A percentile compares a stretch with the other conserved stretches of the same genome.
Conservation (phyloP, 164 flowering plant genomes). For the Berberis vulgaris region DNA sequence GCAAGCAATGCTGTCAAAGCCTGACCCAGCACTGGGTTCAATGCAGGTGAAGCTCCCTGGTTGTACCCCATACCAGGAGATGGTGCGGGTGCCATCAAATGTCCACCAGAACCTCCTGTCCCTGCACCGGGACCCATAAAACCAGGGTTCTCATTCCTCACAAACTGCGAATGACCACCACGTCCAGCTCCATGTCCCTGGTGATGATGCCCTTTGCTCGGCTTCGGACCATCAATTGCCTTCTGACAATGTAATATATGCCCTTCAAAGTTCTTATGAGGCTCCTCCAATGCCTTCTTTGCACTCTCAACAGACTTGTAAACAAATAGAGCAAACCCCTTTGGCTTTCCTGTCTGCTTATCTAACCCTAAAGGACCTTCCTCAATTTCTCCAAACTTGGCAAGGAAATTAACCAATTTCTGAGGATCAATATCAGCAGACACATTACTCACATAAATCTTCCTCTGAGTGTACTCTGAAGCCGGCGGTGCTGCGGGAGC, state of each 20-base stretch:
- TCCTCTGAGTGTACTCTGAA: slow-evolving; percentile 11
- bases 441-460: slow-evolving; percentile 28
- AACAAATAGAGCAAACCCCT: slow-evolving; percentile 31
- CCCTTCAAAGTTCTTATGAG: slow-evolving; percentile 29
- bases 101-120: slow-evolving; percentile 21
- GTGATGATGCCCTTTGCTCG: no score
- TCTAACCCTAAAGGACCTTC: slow-evolving; percentile 29
- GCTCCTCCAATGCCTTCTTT: slow-evolving; percentile 36
- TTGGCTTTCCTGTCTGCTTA: slow-evolving; percentile 27
- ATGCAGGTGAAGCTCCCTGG: slow-evolving; percentile 19
- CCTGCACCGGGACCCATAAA: no score
- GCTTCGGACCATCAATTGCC: slow-evolving; percentile 18
- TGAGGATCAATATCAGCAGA: slow-evolving; percentile 15
- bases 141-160: no score
- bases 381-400: slow-evolving; percentile 38
- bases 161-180: no score
- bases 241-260: slow-evolving; percentile 22
- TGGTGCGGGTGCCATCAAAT: slow-evolving; percentile 49
- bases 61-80: slow-evolving; percentile 25
- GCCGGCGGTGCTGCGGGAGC: not conserved
- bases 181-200: no score
- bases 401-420: slow-evolving; percentile 24
- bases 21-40: slow-evolving; percentile 74
- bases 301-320: slow-evolving; percentile 30
- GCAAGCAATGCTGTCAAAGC: slow-evolving; percentile 75